Base-by-base conservation (phyloP, 2,329 filamentous ascomycete species). In the Pseudogymnoascus sp. region DNA sequence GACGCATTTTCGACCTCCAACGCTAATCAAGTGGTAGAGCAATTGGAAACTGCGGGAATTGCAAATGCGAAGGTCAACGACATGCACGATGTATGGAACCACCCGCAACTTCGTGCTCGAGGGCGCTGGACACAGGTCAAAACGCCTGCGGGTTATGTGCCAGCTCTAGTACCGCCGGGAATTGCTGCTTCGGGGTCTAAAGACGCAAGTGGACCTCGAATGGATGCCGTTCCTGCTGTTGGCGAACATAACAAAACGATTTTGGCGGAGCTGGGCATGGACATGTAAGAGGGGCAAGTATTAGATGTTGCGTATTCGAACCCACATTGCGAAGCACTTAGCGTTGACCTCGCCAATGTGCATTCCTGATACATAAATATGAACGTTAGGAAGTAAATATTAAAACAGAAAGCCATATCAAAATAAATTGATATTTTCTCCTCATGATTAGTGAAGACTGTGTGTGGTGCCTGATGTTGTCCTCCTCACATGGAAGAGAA, bases 41-140 rank as follows among this genome's bases (percentile, higher is more conserved):
- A 72, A 25, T 72, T 84, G 18, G 80, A 84, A 60, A 69, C 69
- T 2, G 80, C 79, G 0, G 75, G 76, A 0, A 83, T 84, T 53
- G 82, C 83, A 0, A 84, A 84, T 66, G 81, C 82, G 2, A 81
- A 77, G 37, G 76, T 84, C 21, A 84, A 82, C 62, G 77, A 82
- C 49, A 82, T 85, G 80, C 73, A 79, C 9, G 80, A 75, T 2
- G 75, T 84, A 0, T 84, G 82, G 82, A 70, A 78, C 0, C 82
- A 85, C 65, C 78, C 78, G 1, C 82, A 84, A 65, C 74, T 84
- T 0, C 69, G 73, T 43, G 81, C 81, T 1, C 72, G 83, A n/a
- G 71, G 73, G 0, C 72, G 82, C 9, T 85, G 82, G 81, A 77
- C 78, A 0, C 71, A 82, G 60, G 74, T 85, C 9, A 70, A 80